Conservation (phyloP, 257 asterid genomes). For the Parsonsia alboflavescens region DNA sequence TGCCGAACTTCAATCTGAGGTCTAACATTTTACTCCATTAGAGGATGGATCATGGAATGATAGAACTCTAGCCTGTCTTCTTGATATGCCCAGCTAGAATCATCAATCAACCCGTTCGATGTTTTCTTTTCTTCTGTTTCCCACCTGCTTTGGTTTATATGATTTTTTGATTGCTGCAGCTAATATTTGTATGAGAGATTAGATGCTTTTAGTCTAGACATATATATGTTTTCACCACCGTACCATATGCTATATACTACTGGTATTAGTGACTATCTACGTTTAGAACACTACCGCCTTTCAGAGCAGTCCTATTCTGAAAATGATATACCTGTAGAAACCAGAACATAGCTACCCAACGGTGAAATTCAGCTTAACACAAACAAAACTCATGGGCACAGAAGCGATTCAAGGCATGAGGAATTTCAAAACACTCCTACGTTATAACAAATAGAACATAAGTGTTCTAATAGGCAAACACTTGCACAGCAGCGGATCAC, state of each 20-base stretch:
- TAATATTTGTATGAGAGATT: not conserved
- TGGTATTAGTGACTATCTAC: not conserved
- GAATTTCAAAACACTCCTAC: too few relatives aligned
- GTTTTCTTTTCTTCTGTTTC: not conserved
- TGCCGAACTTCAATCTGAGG: constrained; percentile 21
- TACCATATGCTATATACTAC: not conserved
- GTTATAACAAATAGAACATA: too few relatives aligned
- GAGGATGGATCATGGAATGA: too few relatives aligned
- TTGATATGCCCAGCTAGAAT: too few relatives aligned
- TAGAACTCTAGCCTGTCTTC: constrained; percentile 1
- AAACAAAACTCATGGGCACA: too few relatives aligned
- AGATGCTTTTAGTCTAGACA: not conserved
- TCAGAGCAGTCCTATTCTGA: not conserved
- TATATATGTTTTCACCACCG: not conserved
- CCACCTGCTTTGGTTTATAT: constrained; percentile 3
- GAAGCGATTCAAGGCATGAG: too few relatives aligned
- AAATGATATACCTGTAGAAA: too few relatives aligned
- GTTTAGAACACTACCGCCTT: not conserved
- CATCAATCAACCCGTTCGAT: too few relatives aligned
- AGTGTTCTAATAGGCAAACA: too few relatives aligned
- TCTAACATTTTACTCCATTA: constrained; percentile 9
- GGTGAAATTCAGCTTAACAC: too few relatives aligned
- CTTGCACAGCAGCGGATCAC: not conserved
- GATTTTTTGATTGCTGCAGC: constrained; percentile 9
- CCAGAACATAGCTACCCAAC: too few relatives aligned